These are phyloP conservation scores for Symbiodinium pilosum DNA, from an alignment of 73 alveolate species.

Conservation along the genomic window DNA sequence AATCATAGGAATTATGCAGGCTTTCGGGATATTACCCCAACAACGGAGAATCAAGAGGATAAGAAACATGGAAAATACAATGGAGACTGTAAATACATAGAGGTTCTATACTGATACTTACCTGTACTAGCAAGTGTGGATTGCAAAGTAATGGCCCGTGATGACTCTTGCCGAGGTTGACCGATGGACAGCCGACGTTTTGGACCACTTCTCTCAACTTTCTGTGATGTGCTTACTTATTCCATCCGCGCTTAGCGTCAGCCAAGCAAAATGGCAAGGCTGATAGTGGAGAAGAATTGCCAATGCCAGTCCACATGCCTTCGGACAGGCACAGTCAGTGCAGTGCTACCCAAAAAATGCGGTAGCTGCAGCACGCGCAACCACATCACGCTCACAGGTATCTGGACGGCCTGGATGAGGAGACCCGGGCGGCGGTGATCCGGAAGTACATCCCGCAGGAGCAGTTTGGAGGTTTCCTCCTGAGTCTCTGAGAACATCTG, in stretches of 20 bases:
- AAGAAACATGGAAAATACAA: too few relatives aligned
- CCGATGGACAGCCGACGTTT: conserved; percentile 51
- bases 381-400: not conserved
- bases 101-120: too few relatives aligned
- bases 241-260: too few relatives aligned
- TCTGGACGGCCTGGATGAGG: conserved; percentile 76
- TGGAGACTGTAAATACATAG: too few relatives aligned
- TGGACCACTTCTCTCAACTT: conserved; percentile 26
- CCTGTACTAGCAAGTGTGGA: too few relatives aligned
- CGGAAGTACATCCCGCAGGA: conserved; percentile 50
- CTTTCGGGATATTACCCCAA: too few relatives aligned
- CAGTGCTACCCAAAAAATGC: too few relatives aligned
- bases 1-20: too few relatives aligned
- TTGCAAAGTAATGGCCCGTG: not conserved
- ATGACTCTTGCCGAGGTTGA: conserved; percentile 17
- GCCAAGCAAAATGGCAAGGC: too few relatives aligned
- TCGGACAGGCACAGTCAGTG: conserved; percentile 65
- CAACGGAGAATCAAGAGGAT: too few relatives aligned
- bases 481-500: not conserved
- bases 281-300: conserved; percentile 3
- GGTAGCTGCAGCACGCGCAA: not conserved
- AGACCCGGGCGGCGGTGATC: conserved; percentile 81
- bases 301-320: conserved; percentile 86
- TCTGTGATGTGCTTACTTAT: not conserved
- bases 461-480: conserved; percentile 36